phyloP scores from a whole-genome alignment of 176 grass and related monocot genomes.

The Aegilops longissima region DNA sequence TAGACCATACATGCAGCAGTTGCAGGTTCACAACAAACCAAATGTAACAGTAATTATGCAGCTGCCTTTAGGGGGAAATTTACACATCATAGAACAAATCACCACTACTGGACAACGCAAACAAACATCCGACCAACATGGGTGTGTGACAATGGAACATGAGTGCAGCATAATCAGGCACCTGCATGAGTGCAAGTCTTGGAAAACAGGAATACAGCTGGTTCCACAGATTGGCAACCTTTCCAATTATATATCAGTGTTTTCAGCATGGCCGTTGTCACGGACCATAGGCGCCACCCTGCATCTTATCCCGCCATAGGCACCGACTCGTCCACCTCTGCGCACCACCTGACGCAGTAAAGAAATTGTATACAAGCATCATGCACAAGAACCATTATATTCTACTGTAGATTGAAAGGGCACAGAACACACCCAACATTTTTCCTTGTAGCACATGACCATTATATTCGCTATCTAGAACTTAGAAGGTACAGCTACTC shows the following conservation, averaged over 20 bases:
- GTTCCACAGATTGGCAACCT: conserved; percentile 5
- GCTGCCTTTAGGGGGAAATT: conserved; percentile 1
- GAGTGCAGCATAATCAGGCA: neutral
- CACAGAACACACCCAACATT: neutral
- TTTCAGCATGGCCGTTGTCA: neutral
- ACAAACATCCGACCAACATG: conserved; percentile 5
- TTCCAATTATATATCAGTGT: conserved; percentile 14
- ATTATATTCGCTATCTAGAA: neutral
- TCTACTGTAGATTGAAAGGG: neutral
- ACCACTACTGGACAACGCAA: neutral
- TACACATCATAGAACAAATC: conserved; percentile 12
- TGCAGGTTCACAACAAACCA: neutral
- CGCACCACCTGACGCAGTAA: neutral
- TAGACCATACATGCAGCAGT: no score
- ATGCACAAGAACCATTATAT: neutral
- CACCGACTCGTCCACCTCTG: neutral
- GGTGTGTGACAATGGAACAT: neutral
- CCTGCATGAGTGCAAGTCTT: neutral
- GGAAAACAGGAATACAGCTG: neutral
- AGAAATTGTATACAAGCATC: conserved; percentile 1
- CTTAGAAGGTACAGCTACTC: neutral
- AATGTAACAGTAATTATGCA: neutral
- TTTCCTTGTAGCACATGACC: neutral
- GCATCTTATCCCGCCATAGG: neutral
- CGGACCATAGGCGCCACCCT: neutral